Evolutionary conservation across 2,329 filamentous ascomycete species (phyloP).

Genomic region (Coniochaeta pulveracea): DNA sequence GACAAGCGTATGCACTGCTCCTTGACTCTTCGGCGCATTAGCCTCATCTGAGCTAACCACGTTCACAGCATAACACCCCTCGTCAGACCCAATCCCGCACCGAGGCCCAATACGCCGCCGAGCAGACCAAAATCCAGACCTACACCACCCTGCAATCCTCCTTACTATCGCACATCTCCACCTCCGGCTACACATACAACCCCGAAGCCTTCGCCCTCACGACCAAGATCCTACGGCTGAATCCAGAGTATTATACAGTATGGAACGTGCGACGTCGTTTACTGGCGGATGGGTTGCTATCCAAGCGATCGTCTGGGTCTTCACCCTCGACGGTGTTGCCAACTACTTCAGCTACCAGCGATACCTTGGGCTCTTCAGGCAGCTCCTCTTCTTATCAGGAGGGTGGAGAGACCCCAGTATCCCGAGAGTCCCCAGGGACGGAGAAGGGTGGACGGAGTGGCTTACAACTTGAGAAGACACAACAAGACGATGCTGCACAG

Average conservation of each 20-base stretch:
- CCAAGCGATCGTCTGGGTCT: constrained; percentile 36
- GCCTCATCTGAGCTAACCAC: too few species aligned
- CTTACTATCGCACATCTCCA: too few species aligned
- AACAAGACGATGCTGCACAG: constrained; percentile 14
- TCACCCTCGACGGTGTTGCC: constrained; percentile 42
- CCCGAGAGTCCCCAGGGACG: too few species aligned
- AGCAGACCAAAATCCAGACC: too few species aligned
- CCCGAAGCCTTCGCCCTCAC: constrained; percentile 53
- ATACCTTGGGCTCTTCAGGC: constrained; percentile 51
- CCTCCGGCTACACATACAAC: too few species aligned
- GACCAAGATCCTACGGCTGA: constrained; percentile 61
- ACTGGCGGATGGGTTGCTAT: constrained; percentile 48
- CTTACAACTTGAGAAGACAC: too few species aligned
- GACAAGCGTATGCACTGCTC: constrained; percentile 54
- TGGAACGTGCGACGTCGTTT: constrained; percentile 79
- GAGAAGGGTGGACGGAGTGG: too few species aligned
- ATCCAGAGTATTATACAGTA: constrained; percentile 84
- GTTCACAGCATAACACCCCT: too few species aligned
- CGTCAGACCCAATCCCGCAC: too few species aligned
- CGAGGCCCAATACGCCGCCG: too few species aligned
- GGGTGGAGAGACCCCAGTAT: not conserved
- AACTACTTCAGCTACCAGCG: constrained; percentile 41
- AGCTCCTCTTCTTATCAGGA: constrained; percentile 33
- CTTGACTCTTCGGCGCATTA: too few species aligned
- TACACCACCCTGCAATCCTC: too few species aligned